Conservation (phyloP, 2,329 filamentous ascomycete genomes). For the Diaporthe longicolla region DNA sequence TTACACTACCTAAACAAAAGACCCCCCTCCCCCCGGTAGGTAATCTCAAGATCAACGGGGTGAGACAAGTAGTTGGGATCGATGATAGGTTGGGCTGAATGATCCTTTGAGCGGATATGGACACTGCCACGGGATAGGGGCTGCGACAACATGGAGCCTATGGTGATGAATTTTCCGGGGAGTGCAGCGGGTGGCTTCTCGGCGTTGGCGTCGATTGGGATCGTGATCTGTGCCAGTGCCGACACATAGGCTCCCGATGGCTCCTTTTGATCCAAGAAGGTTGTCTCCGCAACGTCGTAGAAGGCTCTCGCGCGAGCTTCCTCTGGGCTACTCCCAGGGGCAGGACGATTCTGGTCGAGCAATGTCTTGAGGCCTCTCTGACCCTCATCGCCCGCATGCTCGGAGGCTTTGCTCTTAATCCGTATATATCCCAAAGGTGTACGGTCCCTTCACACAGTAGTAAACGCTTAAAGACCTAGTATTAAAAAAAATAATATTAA, state of each 20-base stretch:
- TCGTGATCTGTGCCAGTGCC: conserved; percentile 47
- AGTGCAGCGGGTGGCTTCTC: conserved; percentile 46
- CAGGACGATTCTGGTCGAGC: conserved; percentile 16
- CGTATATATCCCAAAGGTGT: too few species aligned
- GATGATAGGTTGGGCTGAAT: conserved; percentile 60
- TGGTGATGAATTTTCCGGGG: conserved; percentile 63
- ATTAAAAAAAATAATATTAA: too few species aligned
- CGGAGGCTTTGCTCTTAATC: too few species aligned
- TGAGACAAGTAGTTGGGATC: conserved; percentile 68
- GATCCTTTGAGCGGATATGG: conserved; percentile 63
- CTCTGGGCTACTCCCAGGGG: neutral
- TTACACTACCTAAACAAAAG: too few species aligned
- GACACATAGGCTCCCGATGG: conserved; percentile 35
- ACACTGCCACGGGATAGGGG: conserved; percentile 69
- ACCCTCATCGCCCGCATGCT: neutral
- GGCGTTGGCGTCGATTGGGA: conserved; percentile 44
- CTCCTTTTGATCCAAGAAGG: conserved; percentile 12
- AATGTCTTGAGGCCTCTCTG: conserved; percentile 14
- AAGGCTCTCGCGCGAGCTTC: neutral
- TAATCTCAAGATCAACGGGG: conserved; percentile 59
- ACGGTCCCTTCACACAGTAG: too few species aligned
- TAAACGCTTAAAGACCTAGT: too few species aligned
- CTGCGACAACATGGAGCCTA: conserved; percentile 68
- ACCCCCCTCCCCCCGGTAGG: too few species aligned
- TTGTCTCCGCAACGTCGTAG: conserved; percentile 9